Evolutionary conservation across 75 land plant genomes (phyloP).

Genomic region (Pinus taeda): DNA sequence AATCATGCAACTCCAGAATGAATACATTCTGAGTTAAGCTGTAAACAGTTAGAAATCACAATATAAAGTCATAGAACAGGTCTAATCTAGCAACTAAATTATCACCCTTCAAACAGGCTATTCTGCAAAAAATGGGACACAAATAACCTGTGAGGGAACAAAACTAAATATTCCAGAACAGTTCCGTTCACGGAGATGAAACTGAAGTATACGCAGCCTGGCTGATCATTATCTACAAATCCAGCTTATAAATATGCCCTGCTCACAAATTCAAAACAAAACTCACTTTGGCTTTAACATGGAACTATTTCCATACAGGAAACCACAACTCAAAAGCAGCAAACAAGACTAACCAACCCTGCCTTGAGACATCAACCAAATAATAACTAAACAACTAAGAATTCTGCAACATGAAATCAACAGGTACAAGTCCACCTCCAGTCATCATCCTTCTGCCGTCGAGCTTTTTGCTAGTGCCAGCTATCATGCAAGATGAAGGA

Average conservation of each 20-base stretch:
- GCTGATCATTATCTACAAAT: constrained; percentile 3
- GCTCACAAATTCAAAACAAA: not conserved
- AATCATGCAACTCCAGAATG: not conserved
- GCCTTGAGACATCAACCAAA: not conserved
- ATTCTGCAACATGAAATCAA: not conserved
- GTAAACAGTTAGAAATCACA: constrained; percentile 8
- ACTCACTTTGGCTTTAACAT: not conserved
- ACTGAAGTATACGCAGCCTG: constrained; percentile 1
- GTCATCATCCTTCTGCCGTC: constrained; percentile 8
- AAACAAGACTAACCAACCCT: not conserved
- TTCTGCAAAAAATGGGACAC: constrained; percentile 9
- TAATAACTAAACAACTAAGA: not conserved
- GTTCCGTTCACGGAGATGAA: not conserved
- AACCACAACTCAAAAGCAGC: constrained; percentile 1
- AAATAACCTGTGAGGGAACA: not conserved
- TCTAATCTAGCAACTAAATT: not conserved
- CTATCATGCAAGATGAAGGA: constrained; percentile 4
- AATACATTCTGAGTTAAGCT: constrained; percentile 11
- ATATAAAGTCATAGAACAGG: not conserved
- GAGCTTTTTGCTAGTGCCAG: constrained; percentile 3
- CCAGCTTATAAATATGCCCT: not conserved
- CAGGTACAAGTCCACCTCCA: constrained; percentile 4
- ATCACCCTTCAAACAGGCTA: constrained; percentile 1
- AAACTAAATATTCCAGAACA: constrained; percentile 2
- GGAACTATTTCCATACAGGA: not conserved